These are phyloP conservation scores for Cucurbita maxima DNA, from an alignment of 306 rosid genomes.

Conservation along the genomic window DNA sequence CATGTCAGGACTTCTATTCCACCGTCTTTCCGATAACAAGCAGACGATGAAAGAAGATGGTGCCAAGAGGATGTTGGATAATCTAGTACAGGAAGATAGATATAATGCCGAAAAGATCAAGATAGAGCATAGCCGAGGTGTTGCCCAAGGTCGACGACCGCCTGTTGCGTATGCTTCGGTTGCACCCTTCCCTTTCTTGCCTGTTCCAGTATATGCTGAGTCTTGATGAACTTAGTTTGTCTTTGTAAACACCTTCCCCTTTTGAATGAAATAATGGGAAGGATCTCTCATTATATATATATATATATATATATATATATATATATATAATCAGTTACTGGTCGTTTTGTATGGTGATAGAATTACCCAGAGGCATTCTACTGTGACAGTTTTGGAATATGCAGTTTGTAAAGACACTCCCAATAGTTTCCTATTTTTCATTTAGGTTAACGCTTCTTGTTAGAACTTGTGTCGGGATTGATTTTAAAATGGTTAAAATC, in stretches of 20 bases:
- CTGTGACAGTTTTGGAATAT: neutral
- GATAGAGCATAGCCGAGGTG: conserved; percentile 3
- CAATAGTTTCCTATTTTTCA: too few species aligned
- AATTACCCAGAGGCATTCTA: neutral
- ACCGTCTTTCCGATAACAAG: conserved; percentile 40
- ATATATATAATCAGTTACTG: neutral
- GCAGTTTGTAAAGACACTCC: neutral
- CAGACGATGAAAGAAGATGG: conserved; percentile 22
- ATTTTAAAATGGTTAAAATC: too few species aligned
- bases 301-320: neutral
- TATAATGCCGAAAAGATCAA: conserved; percentile 10
- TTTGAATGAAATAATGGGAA: conserved; percentile 1
- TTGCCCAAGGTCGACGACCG: conserved; percentile 29
- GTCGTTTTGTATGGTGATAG: neutral
- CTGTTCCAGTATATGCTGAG: conserved; percentile 48
- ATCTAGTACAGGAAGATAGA: conserved; percentile 11
- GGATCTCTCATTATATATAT: neutral
- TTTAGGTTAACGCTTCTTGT: too few species aligned
- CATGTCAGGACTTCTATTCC: conserved; percentile 80
- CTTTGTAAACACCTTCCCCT: neutral
- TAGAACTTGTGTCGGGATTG: too few species aligned
- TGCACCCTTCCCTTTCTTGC: conserved; percentile 88
- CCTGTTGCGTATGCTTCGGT: conserved; percentile 77
- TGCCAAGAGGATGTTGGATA: conserved; percentile 11
- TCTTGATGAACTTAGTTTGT: neutral